These are phyloP conservation scores for Coniella vitis DNA, from an alignment of 2,329 filamentous ascomycete species.

Conservation along the genomic window DNA sequence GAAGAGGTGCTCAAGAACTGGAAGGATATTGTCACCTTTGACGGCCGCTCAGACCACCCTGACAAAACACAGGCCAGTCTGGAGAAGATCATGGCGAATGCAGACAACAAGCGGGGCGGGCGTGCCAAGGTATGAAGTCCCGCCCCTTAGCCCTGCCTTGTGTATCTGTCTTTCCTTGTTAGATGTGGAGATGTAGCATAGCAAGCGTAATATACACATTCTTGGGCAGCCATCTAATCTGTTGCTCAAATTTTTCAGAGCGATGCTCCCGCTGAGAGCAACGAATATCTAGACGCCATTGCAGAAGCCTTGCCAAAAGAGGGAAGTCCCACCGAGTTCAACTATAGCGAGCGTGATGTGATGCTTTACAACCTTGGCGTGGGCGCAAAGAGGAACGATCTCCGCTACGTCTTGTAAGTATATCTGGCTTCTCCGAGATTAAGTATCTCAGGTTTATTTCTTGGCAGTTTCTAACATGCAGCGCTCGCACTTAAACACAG, in stretches of 20 bases:
- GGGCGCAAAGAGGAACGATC: conserved; percentile 83
- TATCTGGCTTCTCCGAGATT: too few species aligned
- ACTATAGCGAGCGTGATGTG: conserved; percentile 77
- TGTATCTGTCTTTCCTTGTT: background rate
- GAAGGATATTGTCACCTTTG: conserved; percentile 77
- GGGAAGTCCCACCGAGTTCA: conserved; percentile 66
- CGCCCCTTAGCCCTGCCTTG: conserved; percentile 19
- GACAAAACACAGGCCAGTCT: conserved; percentile 69
- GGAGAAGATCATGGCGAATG: conserved; percentile 72
- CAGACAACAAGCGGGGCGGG: conserved; percentile 64
- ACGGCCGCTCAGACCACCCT: conserved; percentile 81
- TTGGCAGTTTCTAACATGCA: background rate
- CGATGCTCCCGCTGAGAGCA: conserved; percentile 34
- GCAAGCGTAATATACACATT: conserved; percentile 18
- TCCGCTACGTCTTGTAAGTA: conserved; percentile 70
- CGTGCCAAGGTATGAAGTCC: conserved; percentile 50
- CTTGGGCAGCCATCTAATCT: background rate
- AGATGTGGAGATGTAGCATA: conserved; percentile 13
- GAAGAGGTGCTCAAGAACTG: conserved; percentile 75
- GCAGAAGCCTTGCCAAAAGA: conserved; percentile 67
- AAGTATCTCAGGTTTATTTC: too few species aligned
- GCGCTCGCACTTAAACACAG: conserved; percentile 20
- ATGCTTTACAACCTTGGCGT: conserved; percentile 95
- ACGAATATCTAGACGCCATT: conserved; percentile 68
- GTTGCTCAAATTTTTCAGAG: conserved; percentile 19